These are phyloP conservation scores for Mortierella antarctica DNA, from an alignment of 192 early-diverging fungal genomes.

Conservation along the genomic window DNA sequence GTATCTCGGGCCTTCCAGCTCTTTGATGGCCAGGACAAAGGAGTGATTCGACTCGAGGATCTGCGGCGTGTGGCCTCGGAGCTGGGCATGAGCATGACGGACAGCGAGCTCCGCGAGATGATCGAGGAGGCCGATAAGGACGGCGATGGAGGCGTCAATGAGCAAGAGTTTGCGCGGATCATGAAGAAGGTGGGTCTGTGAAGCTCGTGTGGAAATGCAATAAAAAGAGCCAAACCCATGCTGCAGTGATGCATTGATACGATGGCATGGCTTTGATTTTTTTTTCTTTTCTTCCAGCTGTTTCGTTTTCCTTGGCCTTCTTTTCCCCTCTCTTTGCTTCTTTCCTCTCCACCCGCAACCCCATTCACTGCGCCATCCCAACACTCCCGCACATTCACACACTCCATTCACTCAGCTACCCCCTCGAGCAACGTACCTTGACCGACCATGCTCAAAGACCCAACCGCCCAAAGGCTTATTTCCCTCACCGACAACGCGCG, in stretches of 20 bases:
- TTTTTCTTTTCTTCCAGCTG: not conserved
- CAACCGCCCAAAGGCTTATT: not conserved
- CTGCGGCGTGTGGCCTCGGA: slow-evolving; percentile 29
- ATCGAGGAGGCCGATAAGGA: slow-evolving; percentile 43
- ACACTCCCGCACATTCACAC: not conserved
- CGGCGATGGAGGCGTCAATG: slow-evolving; percentile 23
- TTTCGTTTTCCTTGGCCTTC: not conserved
- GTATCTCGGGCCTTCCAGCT: slow-evolving; percentile 34
- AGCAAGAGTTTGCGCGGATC: slow-evolving; percentile 25
- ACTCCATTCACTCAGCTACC: not conserved
- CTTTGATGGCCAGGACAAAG: slow-evolving; percentile 34
- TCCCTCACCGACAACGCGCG: slow-evolving; percentile 51
- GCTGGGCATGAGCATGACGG: slow-evolving; percentile 23
- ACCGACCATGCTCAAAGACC: not conserved
- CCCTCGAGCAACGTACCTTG: too few relatives aligned
- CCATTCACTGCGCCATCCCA: not conserved
- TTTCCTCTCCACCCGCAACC: not conserved
- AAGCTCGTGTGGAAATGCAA: not conserved
- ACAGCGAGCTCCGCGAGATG: slow-evolving; percentile 45
- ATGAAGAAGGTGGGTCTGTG: slow-evolving; percentile 35
- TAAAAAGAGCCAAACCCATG: not conserved
- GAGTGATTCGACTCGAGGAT: slow-evolving; percentile 31
- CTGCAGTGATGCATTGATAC: not conserved
- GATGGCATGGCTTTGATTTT: not conserved
- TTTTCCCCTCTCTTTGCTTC: not conserved